Percentiles rank a stretch among this genome's conserved stretches.
These are phyloP conservation scores for Kodamaea fungicola DNA, from an alignment of 1,139 yeast genomes.

Conservation along the genomic window DNA sequence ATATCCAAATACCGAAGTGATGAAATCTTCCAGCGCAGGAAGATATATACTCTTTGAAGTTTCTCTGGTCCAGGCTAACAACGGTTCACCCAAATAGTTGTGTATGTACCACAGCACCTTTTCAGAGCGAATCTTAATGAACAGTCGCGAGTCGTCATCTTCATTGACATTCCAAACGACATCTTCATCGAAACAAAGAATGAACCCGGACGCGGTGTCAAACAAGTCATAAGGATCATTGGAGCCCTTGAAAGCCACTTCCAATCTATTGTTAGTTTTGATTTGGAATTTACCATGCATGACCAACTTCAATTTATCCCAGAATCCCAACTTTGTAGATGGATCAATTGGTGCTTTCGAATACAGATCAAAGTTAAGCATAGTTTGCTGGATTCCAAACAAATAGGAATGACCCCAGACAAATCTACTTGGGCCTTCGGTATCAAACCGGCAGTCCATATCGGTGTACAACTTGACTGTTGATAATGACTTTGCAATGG, in stretches of 20 bases:
- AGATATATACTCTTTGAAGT: constrained; percentile 41
- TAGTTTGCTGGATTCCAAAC: constrained; percentile 79
- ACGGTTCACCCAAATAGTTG: constrained; percentile 56
- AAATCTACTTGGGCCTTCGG: constrained; percentile 61
- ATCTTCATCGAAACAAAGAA: constrained; percentile 35
- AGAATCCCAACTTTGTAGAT: constrained; percentile 51
- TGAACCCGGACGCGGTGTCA: constrained; percentile 38
- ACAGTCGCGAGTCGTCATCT: constrained; percentile 35
- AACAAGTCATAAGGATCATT: constrained; percentile 44
- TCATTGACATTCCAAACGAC: constrained; percentile 41
- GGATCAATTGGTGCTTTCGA: constrained; percentile 78
- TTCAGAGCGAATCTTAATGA: constrained; percentile 36
- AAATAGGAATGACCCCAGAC: constrained; percentile 87
- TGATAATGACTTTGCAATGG: constrained; percentile 73
- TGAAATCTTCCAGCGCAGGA: constrained; percentile 40
- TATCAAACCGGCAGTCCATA: constrained; percentile 51
- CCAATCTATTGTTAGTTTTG: constrained; percentile 39
- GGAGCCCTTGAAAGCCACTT: constrained; percentile 51
- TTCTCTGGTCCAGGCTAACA: constrained; percentile 60
- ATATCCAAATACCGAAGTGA: constrained; percentile 51
- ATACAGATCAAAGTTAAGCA: constrained; percentile 77
- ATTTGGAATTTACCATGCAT: constrained; percentile 47
- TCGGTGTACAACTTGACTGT: constrained; percentile 72
- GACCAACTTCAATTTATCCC: constrained; percentile 53
- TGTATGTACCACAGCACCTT: constrained; percentile 51